These are phyloP conservation scores for Podaxis mareebaensis DNA, from an alignment of 768 basidiomycete species.

Conservation along the genomic window DNA sequence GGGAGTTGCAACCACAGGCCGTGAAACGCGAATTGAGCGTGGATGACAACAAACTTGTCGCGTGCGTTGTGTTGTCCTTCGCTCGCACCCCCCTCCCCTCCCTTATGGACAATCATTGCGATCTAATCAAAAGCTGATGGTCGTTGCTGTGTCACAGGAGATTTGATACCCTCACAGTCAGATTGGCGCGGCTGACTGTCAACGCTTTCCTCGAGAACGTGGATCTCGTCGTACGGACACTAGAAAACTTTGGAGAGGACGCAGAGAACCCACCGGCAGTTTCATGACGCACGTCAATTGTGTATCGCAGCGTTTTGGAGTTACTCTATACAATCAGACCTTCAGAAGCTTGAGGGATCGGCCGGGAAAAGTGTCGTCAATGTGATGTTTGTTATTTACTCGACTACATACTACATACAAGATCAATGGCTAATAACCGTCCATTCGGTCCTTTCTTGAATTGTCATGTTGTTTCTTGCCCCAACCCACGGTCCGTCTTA, in stretches of 20 bases:
- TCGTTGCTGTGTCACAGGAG: slow-evolving; percentile 40
- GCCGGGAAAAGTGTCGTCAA: not conserved
- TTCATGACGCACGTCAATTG: not conserved
- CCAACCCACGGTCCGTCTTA: not conserved
- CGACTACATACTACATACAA: not conserved
- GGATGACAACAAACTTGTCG: slow-evolving; percentile 68
- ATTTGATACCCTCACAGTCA: slow-evolving; percentile 77
- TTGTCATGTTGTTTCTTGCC: not conserved
- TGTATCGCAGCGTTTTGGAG: too few relatives aligned
- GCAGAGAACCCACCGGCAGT: slow-evolving; percentile 35
- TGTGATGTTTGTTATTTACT: not conserved
- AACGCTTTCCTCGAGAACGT: slow-evolving; percentile 91
- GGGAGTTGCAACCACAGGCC: slow-evolving; percentile 78
- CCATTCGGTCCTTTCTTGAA: not conserved
- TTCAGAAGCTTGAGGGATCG: too few relatives aligned
- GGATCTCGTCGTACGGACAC: slow-evolving; percentile 80
- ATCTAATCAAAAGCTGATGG: slow-evolving; percentile 12
- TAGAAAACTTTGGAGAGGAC: slow-evolving; percentile 77
- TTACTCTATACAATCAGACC: too few relatives aligned
- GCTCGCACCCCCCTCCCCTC: not conserved
- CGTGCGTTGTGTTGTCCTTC: slow-evolving; percentile 51
- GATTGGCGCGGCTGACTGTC: slow-evolving; percentile 79
- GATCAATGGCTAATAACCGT: not conserved
- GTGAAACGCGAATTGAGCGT: slow-evolving; percentile 74
- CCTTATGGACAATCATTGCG: too few relatives aligned